A percentile compares a stretch with the other conserved stretches of the same genome.
phyloP scores from a whole-genome alignment of 768 basidiomycete species.

The Boletus sp. region DNA sequence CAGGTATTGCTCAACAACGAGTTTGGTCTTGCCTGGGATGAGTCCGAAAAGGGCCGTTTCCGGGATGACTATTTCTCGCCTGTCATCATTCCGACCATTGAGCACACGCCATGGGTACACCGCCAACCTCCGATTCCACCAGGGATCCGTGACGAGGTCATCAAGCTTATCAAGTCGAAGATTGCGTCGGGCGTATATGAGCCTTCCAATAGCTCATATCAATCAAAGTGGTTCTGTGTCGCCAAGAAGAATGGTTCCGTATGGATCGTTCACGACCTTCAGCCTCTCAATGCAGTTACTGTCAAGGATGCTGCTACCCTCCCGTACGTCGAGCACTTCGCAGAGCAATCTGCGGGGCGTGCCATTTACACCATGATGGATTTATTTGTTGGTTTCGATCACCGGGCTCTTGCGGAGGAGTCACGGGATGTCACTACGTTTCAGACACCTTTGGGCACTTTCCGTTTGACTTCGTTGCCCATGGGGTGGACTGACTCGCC shows the following conservation, averaged over 20 bases:
- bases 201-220: conserved; percentile 37
- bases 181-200: conserved; percentile 41
- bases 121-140: conserved; percentile 32
- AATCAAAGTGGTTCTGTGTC: conserved; percentile 41
- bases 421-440: conserved; percentile 43
- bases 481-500: conserved; percentile 45
- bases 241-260: conserved; percentile 27
- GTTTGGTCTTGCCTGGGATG: conserved; percentile 39
- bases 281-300: conserved; percentile 21
- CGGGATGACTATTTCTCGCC: conserved; percentile 34
- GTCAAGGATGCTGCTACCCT: conserved; percentile 10
- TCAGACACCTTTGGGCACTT: conserved; percentile 38
- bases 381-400: not conserved
- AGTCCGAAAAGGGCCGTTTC: no score
- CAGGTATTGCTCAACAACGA: conserved; percentile 34
- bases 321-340: conserved; percentile 13
- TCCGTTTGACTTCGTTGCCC: conserved; percentile 34
- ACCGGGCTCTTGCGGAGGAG: not conserved
- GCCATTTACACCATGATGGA: not conserved
- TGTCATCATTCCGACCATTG: conserved; percentile 32
- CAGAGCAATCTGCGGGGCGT: conserved; percentile 11
- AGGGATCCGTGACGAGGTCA: conserved; percentile 24
- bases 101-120: conserved; percentile 36
- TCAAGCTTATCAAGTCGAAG: conserved; percentile 34
- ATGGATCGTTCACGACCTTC: conserved; percentile 23